Evolutionary conservation across 202 grass and related monocot species (phyloP), one percentile per base, ranked within the genome.

Genomic region (Brachypodium distachyon): DNA sequence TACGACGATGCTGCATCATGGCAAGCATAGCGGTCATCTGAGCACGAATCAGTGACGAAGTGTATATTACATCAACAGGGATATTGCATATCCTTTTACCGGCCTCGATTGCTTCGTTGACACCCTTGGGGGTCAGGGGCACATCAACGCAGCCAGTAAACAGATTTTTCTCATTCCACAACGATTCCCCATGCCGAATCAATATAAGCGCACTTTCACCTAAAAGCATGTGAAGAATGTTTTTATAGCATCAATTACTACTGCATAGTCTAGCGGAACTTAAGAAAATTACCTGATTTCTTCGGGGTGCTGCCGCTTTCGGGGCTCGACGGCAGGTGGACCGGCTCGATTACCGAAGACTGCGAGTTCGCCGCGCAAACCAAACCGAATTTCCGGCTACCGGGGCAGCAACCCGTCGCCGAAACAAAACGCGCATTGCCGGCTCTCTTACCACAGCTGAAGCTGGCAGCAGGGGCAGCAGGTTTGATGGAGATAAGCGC

Each of bases 1-100:
- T 99, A 38, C 78, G 81, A 5, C 87, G 92, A 54, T 99, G 96
- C 32, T 99, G 89, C 68, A 89, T 93, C 96, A 99, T 90, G 67
- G 92, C 96, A 81, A 99, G 92, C 96, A 96, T 96, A 38, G 89
- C 92, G 3, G 96, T 99, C 96, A 99, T 99, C 72, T 99, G 87
- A 68, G 96, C 89, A 68, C 95, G 95, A 55, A 98, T 92, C 33
- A 98, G 39, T n/a, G 85, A 84, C 2, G 95, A 98, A n/a, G 95
- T 92, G 76, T 90, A 98, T 80, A 98, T 98, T 39, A 92, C 80
- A 73, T 98, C 95, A 70, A 98, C 78, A 12, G 95, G 95, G 70
- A 98, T 98, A 60, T 94, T 98, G 64, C 87, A 88, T 88, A 98
- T 98, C 67, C 91, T 92, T 87, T 87, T 98, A 42, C 95, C 95